Percentiles rank a stretch among this genome's conserved stretches.
phyloP scores from a whole-genome alignment of 2,329 filamentous ascomycete genomes.

The Remersonia thermophila region DNA sequence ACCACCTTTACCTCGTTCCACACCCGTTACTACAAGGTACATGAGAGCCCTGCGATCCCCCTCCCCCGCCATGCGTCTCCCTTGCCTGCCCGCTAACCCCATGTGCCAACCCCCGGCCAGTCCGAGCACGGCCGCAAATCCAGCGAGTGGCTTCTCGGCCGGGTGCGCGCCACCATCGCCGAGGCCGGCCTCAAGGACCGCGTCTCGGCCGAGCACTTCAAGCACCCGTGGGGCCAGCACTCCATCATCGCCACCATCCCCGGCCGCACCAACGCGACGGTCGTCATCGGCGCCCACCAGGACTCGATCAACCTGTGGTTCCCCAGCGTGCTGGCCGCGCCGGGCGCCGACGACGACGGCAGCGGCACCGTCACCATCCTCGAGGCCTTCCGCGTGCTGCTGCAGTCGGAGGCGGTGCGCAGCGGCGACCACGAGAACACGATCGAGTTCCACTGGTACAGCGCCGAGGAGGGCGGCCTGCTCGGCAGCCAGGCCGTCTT shows the following conservation, averaged over 20 bases:
- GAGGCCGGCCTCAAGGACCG: conserved; percentile 56
- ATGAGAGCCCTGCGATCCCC: background rate
- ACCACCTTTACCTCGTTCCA: conserved; percentile 69
- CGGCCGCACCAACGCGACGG: conserved; percentile 69
- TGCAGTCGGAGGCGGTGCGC: conserved; percentile 58
- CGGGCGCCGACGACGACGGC: conserved; percentile 92
- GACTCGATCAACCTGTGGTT: conserved; percentile 92
- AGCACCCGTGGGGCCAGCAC: conserved; percentile 78
- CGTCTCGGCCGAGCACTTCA: conserved; percentile 61
- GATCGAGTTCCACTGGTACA: conserved; percentile 95
- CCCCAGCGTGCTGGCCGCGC: conserved; percentile 70
- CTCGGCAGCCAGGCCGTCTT: conserved; percentile 87
- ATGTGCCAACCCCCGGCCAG: no score
- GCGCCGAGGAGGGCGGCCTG: conserved; percentile 76
- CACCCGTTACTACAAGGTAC: conserved; percentile 59
- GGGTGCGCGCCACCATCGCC: conserved; percentile 59
- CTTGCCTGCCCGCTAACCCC: conserved; percentile 52
- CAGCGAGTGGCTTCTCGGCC: conserved; percentile 71
- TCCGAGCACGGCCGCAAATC: conserved; percentile 70
- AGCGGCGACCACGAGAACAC: conserved; percentile 68
- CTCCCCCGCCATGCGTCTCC: conserved; percentile 28
- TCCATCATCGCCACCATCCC: conserved; percentile 88
- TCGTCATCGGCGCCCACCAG: conserved; percentile 84
- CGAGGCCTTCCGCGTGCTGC: conserved; percentile 72
- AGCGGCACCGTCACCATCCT: conserved; percentile 89